A percentile compares a stretch with the other conserved stretches of the same genome.
Evolutionary conservation across 2,329 filamentous ascomycete species (phyloP).

Genomic region (Dryadomyces quercus-mongolicae): DNA sequence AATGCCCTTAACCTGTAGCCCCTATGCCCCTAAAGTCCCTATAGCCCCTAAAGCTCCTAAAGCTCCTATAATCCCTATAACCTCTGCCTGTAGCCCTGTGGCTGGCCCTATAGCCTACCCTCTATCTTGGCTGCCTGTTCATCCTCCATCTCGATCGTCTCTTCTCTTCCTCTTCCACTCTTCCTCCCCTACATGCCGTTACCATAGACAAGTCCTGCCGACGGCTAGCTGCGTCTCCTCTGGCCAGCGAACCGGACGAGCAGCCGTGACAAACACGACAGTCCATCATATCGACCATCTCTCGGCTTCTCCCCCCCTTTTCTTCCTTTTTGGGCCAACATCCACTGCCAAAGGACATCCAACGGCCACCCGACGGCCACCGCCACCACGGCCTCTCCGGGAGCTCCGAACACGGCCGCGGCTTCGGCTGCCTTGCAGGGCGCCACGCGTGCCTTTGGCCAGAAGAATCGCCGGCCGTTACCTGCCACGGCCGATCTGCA

Average conservation of each 20-base stretch:
- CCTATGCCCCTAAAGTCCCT: not conserved
- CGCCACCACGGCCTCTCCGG: not conserved
- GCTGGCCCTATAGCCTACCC: no score
- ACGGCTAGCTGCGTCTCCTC: not conserved
- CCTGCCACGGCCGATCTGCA: no score
- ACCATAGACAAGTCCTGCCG: not conserved
- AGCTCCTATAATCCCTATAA: no score
- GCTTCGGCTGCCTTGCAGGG: slow-evolving; percentile 33
- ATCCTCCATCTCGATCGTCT: not conserved
- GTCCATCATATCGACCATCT: not conserved
- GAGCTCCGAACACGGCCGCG: not conserved
- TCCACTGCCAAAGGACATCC: not conserved
- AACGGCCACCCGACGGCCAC: not conserved
- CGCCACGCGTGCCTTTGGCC: slow-evolving; percentile 39
- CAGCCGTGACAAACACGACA: not conserved
- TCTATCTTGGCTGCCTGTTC: not conserved
- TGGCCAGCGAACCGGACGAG: not conserved
- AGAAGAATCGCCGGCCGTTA: not conserved
- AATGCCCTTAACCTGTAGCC: not conserved
- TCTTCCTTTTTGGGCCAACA: no score
- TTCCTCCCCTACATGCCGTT: not conserved
- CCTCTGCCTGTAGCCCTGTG: no score
- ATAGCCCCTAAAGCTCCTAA: not conserved
- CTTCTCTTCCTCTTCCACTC: not conserved
- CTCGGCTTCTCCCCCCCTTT: not conserved